A percentile compares a stretch with the other conserved stretches of the same genome.
Conservation (phyloP, 331 rosid species). For the Acacia pycnantha region DNA sequence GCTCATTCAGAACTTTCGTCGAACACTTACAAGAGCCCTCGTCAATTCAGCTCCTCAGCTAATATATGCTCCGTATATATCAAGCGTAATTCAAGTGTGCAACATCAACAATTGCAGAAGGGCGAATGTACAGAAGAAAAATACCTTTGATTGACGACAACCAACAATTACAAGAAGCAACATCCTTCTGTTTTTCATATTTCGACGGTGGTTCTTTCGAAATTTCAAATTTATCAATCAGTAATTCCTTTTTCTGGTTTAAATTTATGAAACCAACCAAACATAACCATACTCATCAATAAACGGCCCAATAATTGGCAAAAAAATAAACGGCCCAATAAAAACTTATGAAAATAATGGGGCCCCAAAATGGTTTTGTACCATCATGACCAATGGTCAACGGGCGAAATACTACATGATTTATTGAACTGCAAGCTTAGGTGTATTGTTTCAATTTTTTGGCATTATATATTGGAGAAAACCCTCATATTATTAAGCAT, state of each 20-base stretch:
- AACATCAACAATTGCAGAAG: not conserved
- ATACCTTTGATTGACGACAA: not conserved
- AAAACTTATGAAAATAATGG: no score
- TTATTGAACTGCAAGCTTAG: not conserved
- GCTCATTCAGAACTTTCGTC: constrained; percentile 32
- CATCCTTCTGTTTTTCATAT: not conserved
- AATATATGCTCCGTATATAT: not conserved
- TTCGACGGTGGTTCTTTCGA: not conserved
- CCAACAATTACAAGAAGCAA: not conserved
- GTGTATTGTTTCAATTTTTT: not conserved
- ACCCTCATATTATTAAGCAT: not conserved
- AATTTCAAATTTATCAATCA: not conserved
- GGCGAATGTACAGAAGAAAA: not conserved
- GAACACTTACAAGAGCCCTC: constrained; percentile 22
- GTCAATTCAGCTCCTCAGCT: not conserved
- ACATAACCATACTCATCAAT: not conserved
- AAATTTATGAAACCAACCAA: not conserved
- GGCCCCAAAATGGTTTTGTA: not conserved
- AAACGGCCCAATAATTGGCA: not conserved
- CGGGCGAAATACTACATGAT: not conserved
- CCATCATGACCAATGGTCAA: no score
- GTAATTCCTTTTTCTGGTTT: not conserved
- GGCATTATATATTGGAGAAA: not conserved
- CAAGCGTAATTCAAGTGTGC: not conserved
- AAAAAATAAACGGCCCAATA: no score